Conservation (phyloP, 2,329 filamentous ascomycete genomes). For the Colletotrichum sidae region DNA sequence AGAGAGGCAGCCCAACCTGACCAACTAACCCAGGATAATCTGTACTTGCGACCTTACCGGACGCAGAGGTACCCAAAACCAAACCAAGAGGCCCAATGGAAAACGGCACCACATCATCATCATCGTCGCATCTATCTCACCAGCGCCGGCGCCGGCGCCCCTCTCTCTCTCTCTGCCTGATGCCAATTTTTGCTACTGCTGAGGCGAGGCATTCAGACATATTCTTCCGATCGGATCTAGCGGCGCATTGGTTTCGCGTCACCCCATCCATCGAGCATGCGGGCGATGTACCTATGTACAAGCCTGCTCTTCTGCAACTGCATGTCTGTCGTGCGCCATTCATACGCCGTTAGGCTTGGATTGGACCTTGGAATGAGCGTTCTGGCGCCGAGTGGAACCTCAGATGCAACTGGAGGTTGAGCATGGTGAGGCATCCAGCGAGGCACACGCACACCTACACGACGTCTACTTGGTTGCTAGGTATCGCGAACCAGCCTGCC, state of each 20-base stretch:
- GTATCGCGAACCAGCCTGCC: not conserved
- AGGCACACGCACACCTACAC: conserved; percentile 13
- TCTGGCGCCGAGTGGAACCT: conserved; percentile 23
- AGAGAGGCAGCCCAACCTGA: not conserved
- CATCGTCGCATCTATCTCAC: conserved; percentile 10
- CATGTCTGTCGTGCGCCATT: conserved; percentile 20
- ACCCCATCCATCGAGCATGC: conserved; percentile 19
- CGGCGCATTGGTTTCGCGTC: conserved; percentile 35
- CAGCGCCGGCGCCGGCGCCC: not conserved
- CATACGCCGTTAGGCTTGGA: conserved; percentile 12
- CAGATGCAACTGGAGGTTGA: conserved; percentile 28
- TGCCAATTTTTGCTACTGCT: not conserved
- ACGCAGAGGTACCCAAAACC: conserved; percentile 34
- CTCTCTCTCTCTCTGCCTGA: conserved; percentile 11
- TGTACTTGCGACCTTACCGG: conserved; percentile 25
- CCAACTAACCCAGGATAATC: conserved; percentile 9
- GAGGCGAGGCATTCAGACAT: not conserved
- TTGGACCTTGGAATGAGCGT: conserved; percentile 1
- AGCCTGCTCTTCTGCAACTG: conserved; percentile 10
- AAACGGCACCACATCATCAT: conserved; percentile 12
- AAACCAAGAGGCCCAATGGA: conserved; percentile 22
- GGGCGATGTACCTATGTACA: not conserved
- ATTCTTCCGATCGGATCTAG: conserved; percentile 34
- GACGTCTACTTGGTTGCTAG: too few relatives aligned
- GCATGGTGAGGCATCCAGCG: conserved; percentile 24